Base-by-base conservation (phyloP, 768 basidiomycete species). In the Serendipita sp. region DNA sequence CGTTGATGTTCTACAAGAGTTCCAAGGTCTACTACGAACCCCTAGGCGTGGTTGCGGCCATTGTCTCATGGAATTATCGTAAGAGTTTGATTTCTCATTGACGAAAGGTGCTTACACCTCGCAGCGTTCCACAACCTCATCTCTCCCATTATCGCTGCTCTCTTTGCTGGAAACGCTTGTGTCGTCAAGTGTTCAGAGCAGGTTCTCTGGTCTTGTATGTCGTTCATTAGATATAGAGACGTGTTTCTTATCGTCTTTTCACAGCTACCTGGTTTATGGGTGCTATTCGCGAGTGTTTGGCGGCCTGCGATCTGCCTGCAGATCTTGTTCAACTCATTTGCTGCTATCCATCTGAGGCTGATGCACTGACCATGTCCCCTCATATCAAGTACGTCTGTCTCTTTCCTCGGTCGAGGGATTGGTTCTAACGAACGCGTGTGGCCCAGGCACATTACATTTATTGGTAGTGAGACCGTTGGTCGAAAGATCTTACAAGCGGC, bases 11-110 rank as follows among this genome's bases (percentile, higher is more conserved):
- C 47, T 89, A 92, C 76, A 93, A 92, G 75, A 81, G 78, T 45
- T 85, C 86, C 1, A 78, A 85, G 70, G 85, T 94, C 28, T 74
- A 89, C 69, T 95, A 90, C 71, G 91, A 96, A 68, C 95, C 95
- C 18, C 80, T 92, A 23, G 96, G 96, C 30, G 89, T 95, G 0
- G 89, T 96, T 13, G 85, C 89, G 51, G 96, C 85, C 2, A 86
- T 95, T 65, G 92, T 97, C 3, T 94, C 91, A 0, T 97, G 93
- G 91, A 93, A 92, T 70, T 93, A 93, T 72, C 90, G 91, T 92
- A 70, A 58, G 81, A 69, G 8, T 30, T 36, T 73, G 16, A 7
- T 8, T 51, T 18, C 16, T 8, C 30, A n/a, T 5, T 8, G 3
- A 38, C 38, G 16, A 10, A 45, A 7, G 1, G 2, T 8, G 58